These are phyloP conservation scores for Saksenaea vasiformis DNA, from an alignment of 371 early-diverging fungal genomes.

Conservation along the genomic window DNA sequence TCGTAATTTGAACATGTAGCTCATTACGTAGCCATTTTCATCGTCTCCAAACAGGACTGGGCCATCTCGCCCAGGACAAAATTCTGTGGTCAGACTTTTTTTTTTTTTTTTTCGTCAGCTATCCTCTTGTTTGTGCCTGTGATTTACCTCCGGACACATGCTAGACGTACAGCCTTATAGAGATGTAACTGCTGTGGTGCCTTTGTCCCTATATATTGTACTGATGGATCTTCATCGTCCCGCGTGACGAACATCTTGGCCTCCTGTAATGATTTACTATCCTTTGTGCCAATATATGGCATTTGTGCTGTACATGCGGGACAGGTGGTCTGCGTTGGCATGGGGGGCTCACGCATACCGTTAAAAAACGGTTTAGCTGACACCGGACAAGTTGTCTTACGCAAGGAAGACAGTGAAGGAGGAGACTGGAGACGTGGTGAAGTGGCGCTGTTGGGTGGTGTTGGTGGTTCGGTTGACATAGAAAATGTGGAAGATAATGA, in stretches of 20 bases:
- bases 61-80: slow-evolving; percentile 72
- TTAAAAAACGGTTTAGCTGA: not conserved
- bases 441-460: slow-evolving; percentile 13
- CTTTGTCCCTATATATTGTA: slow-evolving; percentile 51
- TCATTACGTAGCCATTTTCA: slow-evolving; percentile 70
- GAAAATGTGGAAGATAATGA: slow-evolving; percentile 17
- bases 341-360: slow-evolving; percentile 6
- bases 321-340: slow-evolving; percentile 25
- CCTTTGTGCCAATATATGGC: slow-evolving; percentile 28
- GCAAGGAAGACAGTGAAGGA: slow-evolving; percentile 16
- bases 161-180: slow-evolving; percentile 56
- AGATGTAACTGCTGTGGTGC: slow-evolving; percentile 52
- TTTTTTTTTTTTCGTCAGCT: not conserved
- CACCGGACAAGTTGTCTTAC: slow-evolving; percentile 7
- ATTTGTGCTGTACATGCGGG: slow-evolving; percentile 52
- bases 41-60: slow-evolving; percentile 77
- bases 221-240: slow-evolving; percentile 48
- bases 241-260: slow-evolving; percentile 42
- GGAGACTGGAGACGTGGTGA: slow-evolving; percentile 13
- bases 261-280: slow-evolving; percentile 26
- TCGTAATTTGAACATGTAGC: slow-evolving; percentile 71
- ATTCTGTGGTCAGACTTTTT: slow-evolving; percentile 66
- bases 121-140: not conserved
- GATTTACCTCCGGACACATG: slow-evolving; percentile 62
- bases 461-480: slow-evolving; percentile 15